Percentiles rank a stretch among this genome's conserved stretches.
Evolutionary conservation across 257 asterid species (phyloP).

Genomic region (Capsicum baccatum): DNA sequence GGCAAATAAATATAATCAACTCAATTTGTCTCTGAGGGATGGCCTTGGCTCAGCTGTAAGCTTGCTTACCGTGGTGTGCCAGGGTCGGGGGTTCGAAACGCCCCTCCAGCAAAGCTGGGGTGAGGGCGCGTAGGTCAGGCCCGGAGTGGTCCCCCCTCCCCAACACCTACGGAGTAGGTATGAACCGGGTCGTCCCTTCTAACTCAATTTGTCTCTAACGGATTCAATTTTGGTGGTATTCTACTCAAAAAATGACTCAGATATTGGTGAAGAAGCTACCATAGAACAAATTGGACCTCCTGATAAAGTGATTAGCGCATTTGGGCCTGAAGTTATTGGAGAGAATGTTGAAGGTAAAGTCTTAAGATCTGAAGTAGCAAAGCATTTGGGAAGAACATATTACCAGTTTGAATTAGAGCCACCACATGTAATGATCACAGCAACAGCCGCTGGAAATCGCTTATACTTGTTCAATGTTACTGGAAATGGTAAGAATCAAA

Average conservation of each 20-base stretch:
- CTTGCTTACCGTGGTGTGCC: too few relatives aligned
- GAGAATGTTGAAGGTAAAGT: constrained; percentile 95
- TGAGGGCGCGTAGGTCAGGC: too few relatives aligned
- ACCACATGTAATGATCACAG: constrained; percentile 85
- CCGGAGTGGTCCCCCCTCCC: too few relatives aligned
- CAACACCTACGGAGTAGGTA: too few relatives aligned
- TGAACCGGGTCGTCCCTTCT: too few relatives aligned
- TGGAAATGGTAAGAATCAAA: constrained; percentile 65
- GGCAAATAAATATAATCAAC: not conserved
- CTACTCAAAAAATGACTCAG: constrained; percentile 43
- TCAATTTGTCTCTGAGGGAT: constrained; percentile 16
- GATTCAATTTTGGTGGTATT: constrained; percentile 31
- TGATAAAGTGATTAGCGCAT: constrained; percentile 84
- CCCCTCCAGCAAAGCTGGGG: too few relatives aligned
- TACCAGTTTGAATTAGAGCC: constrained; percentile 94
- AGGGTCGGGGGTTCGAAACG: too few relatives aligned
- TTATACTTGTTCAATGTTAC: constrained; percentile 81
- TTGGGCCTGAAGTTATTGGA: constrained; percentile 96
- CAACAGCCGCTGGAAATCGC: constrained; percentile 98
- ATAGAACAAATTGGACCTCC: constrained; percentile 90
- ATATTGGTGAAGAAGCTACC: constrained; percentile 72
- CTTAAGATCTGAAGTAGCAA: constrained; percentile 62
- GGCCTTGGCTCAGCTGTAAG: too few relatives aligned
- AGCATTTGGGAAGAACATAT: constrained; percentile 75
- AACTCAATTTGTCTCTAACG: constrained; percentile 21